These are phyloP conservation scores for Candida wancherniae DNA, from an alignment of 805 yeast genomes.

Conservation along the genomic window DNA sequence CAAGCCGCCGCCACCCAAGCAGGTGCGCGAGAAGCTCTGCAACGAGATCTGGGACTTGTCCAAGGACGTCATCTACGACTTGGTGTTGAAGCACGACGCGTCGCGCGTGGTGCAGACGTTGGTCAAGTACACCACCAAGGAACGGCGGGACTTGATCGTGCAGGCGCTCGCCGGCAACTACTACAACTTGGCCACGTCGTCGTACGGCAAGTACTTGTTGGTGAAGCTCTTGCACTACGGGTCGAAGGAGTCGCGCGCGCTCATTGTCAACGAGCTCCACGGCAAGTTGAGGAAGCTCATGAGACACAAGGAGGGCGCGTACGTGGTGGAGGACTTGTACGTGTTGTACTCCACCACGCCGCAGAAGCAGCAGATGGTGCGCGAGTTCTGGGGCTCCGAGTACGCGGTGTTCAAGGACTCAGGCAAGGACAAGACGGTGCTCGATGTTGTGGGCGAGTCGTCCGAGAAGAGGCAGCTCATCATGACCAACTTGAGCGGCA, in stretches of 20 bases:
- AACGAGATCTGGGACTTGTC: conserved; percentile 82
- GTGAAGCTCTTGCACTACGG: conserved; percentile 92
- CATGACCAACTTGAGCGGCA: conserved; percentile 69
- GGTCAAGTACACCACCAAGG: conserved; percentile 78
- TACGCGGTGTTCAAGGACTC: conserved; percentile 84
- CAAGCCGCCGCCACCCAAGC: conserved; percentile 74
- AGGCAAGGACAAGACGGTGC: conserved; percentile 57
- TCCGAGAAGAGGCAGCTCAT: conserved; percentile 77
- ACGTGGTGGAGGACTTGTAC: conserved; percentile 89
- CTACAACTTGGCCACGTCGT: conserved; percentile 80
- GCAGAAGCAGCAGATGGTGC: conserved; percentile 84
- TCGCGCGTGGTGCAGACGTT: conserved; percentile 93
- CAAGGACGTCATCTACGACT: conserved; percentile 70
- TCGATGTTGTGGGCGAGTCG: conserved; percentile 60
- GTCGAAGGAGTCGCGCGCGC: conserved; percentile 68
- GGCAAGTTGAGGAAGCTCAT: conserved; percentile 87
- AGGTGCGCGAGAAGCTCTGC: conserved; percentile 69
- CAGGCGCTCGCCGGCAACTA: conserved; percentile 66
- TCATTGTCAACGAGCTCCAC: conserved; percentile 78
- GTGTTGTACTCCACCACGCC: conserved; percentile 78
- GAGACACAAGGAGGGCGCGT: conserved; percentile 98
- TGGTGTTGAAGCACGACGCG: conserved; percentile 93
- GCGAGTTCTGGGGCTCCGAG: conserved; percentile 96
- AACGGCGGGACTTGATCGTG: conserved; percentile 69
- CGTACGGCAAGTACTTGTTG: conserved; percentile 89